phyloP scores from a whole-genome alignment of 495 filamentous ascomycete genomes.

The Penicillium tannophilum region DNA sequence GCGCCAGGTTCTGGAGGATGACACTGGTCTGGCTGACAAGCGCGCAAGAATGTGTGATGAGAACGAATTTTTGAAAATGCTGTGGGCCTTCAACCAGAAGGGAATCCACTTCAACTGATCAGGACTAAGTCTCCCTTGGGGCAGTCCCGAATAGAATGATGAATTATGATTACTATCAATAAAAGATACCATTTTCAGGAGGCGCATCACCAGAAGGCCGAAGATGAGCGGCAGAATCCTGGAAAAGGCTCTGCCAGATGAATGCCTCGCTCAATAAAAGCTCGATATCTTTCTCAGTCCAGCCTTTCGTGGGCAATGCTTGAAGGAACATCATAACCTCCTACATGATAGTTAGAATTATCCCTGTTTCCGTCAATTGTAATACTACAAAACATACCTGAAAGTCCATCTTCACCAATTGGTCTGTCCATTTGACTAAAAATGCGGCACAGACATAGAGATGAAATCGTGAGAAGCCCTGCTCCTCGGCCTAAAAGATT shows the following conservation, averaged over 20 bases:
- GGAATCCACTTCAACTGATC: constrained; percentile 87
- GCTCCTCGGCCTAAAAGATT: constrained; percentile 78
- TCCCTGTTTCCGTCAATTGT: neutral
- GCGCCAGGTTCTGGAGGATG: constrained; percentile 72
- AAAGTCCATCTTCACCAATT: constrained; percentile 96
- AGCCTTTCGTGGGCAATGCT: constrained; percentile 87
- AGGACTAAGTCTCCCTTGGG: constrained; percentile 12
- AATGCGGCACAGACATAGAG: constrained; percentile 98
- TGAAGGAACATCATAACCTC: constrained; percentile 99
- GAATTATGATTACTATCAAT: constrained; percentile 45
- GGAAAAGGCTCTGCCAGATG: constrained; percentile 93
- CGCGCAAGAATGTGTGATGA: constrained; percentile 84
- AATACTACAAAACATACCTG: constrained; percentile 43
- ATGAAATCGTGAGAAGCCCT: constrained; percentile 97
- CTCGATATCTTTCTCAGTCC: constrained; percentile 98
- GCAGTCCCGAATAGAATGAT: constrained; percentile 26
- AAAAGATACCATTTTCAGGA: constrained; percentile 44
- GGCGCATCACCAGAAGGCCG: constrained; percentile 49
- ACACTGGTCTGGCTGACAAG: constrained; percentile 76
- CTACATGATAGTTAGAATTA: constrained; percentile 42
- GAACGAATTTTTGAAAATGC: constrained; percentile 78
- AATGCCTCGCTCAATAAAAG: constrained; percentile 92
- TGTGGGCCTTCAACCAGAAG: constrained; percentile 83
- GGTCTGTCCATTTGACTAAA: constrained; percentile 97
- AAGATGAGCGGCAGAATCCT: constrained; percentile 84